A percentile compares a stretch with the other conserved stretches of the same genome.
Evolutionary conservation across 2,329 filamentous ascomycete species (phyloP).

Genomic region (Aschersonia sp.): DNA sequence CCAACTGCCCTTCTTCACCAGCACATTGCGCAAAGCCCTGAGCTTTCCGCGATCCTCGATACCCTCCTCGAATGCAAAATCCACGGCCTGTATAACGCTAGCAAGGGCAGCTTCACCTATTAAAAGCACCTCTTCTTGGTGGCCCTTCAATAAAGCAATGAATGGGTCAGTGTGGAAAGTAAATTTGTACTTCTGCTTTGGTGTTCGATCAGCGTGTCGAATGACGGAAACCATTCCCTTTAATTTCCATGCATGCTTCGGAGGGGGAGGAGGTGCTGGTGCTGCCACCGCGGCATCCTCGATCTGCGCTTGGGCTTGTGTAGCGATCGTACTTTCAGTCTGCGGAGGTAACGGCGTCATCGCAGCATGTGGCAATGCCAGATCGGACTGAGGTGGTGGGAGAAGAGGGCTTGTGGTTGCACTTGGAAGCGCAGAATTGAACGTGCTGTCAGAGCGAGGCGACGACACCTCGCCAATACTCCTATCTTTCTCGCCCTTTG

Average conservation of each 20-base stretch:
- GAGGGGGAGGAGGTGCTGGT: conserved; percentile 54
- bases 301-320: conserved; percentile 8
- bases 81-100: conserved; percentile 81
- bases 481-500: conserved; percentile 10
- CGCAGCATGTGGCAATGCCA: conserved; percentile 10
- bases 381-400: conserved; percentile 16
- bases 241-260: conserved; percentile 93
- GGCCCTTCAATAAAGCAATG: conserved; percentile 83
- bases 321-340: conserved; percentile 14
- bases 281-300: conserved; percentile 29
- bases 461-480: conserved; percentile 15
- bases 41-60: conserved; percentile 81
- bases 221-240: conserved; percentile 97
- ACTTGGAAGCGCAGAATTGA: conserved; percentile 20
- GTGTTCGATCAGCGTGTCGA: conserved; percentile 89
- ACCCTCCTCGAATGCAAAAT: conserved; percentile 61
- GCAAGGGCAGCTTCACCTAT: conserved; percentile 81
- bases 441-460: conserved; percentile 16
- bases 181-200: conserved; percentile 99
- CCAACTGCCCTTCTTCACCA: conserved; percentile 88
- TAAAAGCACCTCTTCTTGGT: conserved; percentile 89
- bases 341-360: conserved; percentile 24
- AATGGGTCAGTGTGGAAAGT: conserved; percentile 97
- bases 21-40: conserved; percentile 68
- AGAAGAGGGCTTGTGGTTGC: conserved; percentile 19